These are phyloP conservation scores for Meira nashicola DNA, from an alignment of 1,284 basidiomycete species.

Conservation along the genomic window DNA sequence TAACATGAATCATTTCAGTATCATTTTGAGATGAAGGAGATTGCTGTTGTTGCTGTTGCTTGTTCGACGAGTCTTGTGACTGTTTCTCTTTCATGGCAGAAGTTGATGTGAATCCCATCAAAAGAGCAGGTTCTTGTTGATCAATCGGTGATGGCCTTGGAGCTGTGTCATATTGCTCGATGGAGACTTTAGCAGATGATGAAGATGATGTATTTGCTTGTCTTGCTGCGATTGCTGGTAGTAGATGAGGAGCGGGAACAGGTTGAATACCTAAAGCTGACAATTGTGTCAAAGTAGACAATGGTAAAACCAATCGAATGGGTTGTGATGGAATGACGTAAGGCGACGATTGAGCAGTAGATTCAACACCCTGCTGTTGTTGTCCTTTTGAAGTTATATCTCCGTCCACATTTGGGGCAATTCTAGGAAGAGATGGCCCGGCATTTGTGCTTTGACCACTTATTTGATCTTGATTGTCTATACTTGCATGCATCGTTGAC, in stretches of 20 bases:
- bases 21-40: slow-evolving; percentile 8
- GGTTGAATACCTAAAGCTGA: slow-evolving; percentile 44
- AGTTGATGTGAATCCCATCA: slow-evolving; percentile 40
- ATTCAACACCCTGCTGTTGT: background rate
- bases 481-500: too few relatives aligned
- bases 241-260: slow-evolving; percentile 38
- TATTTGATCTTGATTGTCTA: background rate
- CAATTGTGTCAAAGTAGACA: slow-evolving; percentile 36
- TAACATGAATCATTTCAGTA: slow-evolving; percentile 44
- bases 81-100: slow-evolving; percentile 17
- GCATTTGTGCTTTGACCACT: background rate
- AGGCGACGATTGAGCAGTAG: background rate
- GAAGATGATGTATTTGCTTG: background rate
- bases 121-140: slow-evolving; percentile 41
- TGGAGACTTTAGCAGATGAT: background rate
- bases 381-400: too few relatives aligned
- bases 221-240: slow-evolving; percentile 16
- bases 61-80: background rate
- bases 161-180: slow-evolving; percentile 13
- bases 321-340: slow-evolving; percentile 36
- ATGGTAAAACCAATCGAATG: slow-evolving; percentile 46
- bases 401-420: too few relatives aligned
- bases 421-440: too few relatives aligned
- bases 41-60: background rate
- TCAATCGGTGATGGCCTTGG: slow-evolving; percentile 37